Conservation (phyloP, 768 basidiomycete species). For the Saitozyma podzolica region DNA sequence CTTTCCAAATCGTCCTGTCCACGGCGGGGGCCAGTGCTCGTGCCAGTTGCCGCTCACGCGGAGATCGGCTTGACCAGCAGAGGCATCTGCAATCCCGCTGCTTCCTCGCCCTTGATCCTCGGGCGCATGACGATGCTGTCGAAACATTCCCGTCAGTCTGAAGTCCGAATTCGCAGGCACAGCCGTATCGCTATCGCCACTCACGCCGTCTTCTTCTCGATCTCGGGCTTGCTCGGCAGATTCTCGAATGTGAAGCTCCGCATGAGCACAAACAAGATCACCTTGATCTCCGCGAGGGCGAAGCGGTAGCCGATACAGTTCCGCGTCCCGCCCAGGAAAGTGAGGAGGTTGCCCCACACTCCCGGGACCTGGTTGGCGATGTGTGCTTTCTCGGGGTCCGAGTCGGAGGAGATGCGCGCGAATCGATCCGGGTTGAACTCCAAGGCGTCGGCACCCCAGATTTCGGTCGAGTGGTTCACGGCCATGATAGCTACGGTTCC, state of each 20-base stretch:
- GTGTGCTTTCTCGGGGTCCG: slow-evolving; percentile 17
- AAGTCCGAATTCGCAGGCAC: background rate
- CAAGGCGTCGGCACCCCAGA: slow-evolving; percentile 50
- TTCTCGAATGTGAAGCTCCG: slow-evolving; percentile 48
- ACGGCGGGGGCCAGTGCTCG: too few species aligned
- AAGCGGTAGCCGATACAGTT: slow-evolving; percentile 52
- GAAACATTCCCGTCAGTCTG: background rate
- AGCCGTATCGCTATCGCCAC: slow-evolving; percentile 7
- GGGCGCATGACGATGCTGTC: slow-evolving; percentile 47
- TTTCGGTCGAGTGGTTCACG: slow-evolving; percentile 38
- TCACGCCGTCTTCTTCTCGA: slow-evolving; percentile 48
- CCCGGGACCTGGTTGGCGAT: slow-evolving; percentile 35
- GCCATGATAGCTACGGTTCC: slow-evolving; percentile 44
- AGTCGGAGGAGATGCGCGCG: slow-evolving; percentile 21
- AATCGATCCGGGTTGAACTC: slow-evolving; percentile 44
- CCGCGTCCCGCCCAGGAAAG: slow-evolving; percentile 51
- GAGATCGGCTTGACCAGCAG: slow-evolving; percentile 34
- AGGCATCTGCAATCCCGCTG: slow-evolving; percentile 51
- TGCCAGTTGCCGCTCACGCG: background rate
- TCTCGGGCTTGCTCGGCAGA: slow-evolving; percentile 36
- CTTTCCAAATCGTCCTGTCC: too few species aligned
- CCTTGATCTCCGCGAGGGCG: slow-evolving; percentile 51
- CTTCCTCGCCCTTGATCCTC: slow-evolving; percentile 37
- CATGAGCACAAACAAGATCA: slow-evolving; percentile 50
- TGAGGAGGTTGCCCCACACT: slow-evolving; percentile 51